Conservation (phyloP, 805 yeast species). For the Starmera caribaea region DNA sequence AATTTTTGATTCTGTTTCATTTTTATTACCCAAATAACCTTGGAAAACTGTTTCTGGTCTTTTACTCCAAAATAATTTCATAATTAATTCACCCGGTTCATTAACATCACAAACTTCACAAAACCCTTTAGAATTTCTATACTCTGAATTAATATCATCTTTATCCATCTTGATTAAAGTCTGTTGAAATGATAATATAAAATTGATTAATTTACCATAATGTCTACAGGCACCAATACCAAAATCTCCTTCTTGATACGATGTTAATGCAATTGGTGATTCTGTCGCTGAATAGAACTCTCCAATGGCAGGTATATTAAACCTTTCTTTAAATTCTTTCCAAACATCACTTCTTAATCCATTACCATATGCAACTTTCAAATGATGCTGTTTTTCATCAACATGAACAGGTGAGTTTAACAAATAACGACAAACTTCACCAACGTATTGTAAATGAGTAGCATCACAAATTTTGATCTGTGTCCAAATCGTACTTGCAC, state of each 20-base stretch:
- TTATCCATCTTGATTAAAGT: conserved; percentile 67
- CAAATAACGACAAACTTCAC: conserved; percentile 87
- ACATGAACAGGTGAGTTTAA: conserved; percentile 56
- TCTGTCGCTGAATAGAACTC: conserved; percentile 95
- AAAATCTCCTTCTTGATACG: conserved; percentile 63
- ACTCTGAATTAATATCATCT: conserved; percentile 63
- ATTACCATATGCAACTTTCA: conserved; percentile 76
- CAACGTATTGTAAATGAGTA: conserved; percentile 86
- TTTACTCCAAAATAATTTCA: conserved; percentile 56
- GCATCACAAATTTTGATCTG: conserved; percentile 66
- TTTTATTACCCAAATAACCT: conserved; percentile 76
- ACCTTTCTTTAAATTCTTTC: conserved; percentile 68
- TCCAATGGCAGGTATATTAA: conserved; percentile 66
- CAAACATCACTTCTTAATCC: conserved; percentile 88
- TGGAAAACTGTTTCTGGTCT: conserved; percentile 73
- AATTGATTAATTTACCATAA: conserved; percentile 54
- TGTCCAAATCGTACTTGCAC: conserved; percentile 82
- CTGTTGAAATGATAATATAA: conserved; percentile 42
- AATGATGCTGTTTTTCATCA: conserved; percentile 51
- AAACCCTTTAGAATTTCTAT: conserved; percentile 57
- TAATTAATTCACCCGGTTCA: conserved; percentile 83
- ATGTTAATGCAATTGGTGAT: conserved; percentile 81
- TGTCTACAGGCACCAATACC: conserved; percentile 88
- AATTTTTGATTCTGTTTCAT: conserved; percentile 72
- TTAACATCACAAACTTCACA: conserved; percentile 42